Base-by-base conservation (phyloP, 257 asterid species). In the Osmanthus fragrans region DNA sequence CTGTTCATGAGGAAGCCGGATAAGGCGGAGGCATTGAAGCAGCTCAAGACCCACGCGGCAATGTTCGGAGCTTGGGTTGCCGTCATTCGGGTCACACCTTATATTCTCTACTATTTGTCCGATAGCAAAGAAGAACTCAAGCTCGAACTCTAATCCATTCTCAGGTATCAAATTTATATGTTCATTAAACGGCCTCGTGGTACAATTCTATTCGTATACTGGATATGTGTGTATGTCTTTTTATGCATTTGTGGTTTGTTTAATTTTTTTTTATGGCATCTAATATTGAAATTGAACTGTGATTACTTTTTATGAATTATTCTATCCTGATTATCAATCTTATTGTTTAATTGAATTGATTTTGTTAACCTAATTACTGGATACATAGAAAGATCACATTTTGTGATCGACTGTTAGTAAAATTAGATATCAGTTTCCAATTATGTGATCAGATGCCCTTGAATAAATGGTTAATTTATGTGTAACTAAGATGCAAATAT, bases 11-110 rank as follows among this genome's bases (percentile, higher is more conserved):
- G 91, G 73, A 94, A 92, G 69, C 98, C 98, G 18, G 95, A 90
- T 86, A 93, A 95, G 80, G 90, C 92, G 58, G 94, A 82, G 85
- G 97, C 99, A 81, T 70, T 94, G 82, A 91, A 89, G 98, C 93
- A 92, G 98, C 89, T 94, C 71, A 92, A 86, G 89, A 79, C 79
- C 76, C 98, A 94, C 81, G 97, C 80, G 9, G 82, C 83, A 18
- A 82, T 87, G 87, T 94, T 91, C 82, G 98, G 96, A 40, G 89
- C 82, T 49, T 94, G 99, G 96, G 97, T 91, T 33, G 92, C 84
- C 7, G 91, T 83, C 10, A 84, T 93, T 85, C 96, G 97, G 71
- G 86, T 81, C 81, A 42, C 97, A 9, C 99, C 96, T 25, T 94
- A 89, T 80, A 19, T 92, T 74, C 94, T 92, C 68, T 89, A 90